Base-by-base conservation (phyloP, 2,329 filamentous ascomycete species). In the Botryosphaeria dothidea region DNA sequence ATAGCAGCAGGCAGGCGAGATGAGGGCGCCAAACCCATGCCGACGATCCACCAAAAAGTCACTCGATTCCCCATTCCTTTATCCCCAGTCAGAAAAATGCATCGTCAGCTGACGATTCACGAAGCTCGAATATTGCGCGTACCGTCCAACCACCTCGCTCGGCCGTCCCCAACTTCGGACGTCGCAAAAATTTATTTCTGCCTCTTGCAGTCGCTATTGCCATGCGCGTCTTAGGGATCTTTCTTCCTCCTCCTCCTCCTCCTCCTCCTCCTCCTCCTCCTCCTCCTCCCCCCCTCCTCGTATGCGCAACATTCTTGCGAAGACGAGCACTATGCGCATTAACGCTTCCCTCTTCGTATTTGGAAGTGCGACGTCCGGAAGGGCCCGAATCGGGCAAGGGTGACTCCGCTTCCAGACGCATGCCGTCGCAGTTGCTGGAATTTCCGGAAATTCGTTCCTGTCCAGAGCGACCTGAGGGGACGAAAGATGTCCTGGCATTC, bases 181-280 rank as follows among this genome's bases (percentile, higher is more conserved):
- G 54, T 57, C 54, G 54, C 36, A 43, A 57, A 57, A 57, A 43
- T 29, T 57, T 43, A 41, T 57, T 57, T 38, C 19, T 57, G 51
- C 17, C 23, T 27, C 15, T 57, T 57, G 52, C 34, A 23, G 34
- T n/a, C 46, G 46, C 25, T 49, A 49, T 49, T 49, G 46, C 46
- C 46, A 49, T 49, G 46, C 46, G 46, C 11, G 7, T 48, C 7
- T 25, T 48, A 23, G 21, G 45, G 45, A 17, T 17, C 25, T 31
- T 29, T 48, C 45, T 2, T 17, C 1, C n/a, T 21, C n/a, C n/a
- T n/a, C 43, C 43, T 23, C 8, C n/a, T 46, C 43, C 11, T 46
- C 43, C 9, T n/a, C n/a, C n/a, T n/a, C n/a, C n/a, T n/a, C n/a
- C n/a, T n/a, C n/a, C n/a, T n/a, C n/a, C n/a, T n/a, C n/a, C n/a